Evolutionary conservation across 2,329 filamentous ascomycete genomes (phyloP).

Genomic region (Stromatinia cepivora): DNA sequence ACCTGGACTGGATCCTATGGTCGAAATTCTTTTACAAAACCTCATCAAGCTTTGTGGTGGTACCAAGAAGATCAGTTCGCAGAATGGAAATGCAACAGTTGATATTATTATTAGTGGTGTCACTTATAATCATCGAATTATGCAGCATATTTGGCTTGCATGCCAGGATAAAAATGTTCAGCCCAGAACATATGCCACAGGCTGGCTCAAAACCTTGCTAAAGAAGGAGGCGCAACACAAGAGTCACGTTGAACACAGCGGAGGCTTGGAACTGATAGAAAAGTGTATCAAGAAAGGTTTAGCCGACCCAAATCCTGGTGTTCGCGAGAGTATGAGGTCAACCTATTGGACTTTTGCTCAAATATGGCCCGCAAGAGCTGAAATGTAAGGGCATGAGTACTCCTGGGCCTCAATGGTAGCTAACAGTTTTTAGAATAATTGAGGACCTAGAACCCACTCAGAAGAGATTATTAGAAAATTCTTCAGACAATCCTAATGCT

Average conservation of each 20-base stretch:
- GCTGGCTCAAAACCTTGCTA: slow-evolving; percentile 82
- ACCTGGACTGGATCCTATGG: slow-evolving; percentile 79
- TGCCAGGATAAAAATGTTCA: slow-evolving; percentile 93
- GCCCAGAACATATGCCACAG: slow-evolving; percentile 73
- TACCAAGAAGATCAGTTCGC: slow-evolving; percentile 89
- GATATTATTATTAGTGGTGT: slow-evolving; percentile 76
- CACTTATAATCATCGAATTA: slow-evolving; percentile 75
- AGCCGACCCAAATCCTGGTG: slow-evolving; percentile 84
- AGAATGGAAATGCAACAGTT: slow-evolving; percentile 79
- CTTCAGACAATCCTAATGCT: slow-evolving; percentile 76
- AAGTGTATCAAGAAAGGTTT: slow-evolving; percentile 88
- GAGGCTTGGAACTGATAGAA: slow-evolving; percentile 79
- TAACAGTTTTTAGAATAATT: slow-evolving; percentile 63
- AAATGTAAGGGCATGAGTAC: slow-evolving; percentile 55
- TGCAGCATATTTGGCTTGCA: slow-evolving; percentile 82
- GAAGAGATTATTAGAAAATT: slow-evolving; percentile 77
- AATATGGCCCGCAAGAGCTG: slow-evolving; percentile 76
- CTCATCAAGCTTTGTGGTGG: slow-evolving; percentile 86
- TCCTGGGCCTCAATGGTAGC: background rate
- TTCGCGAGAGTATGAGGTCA: slow-evolving; percentile 80
- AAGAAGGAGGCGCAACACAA: slow-evolving; percentile 78
- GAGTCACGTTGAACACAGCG: slow-evolving; percentile 77
- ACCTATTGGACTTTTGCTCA: slow-evolving; percentile 83
- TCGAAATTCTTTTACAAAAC: slow-evolving; percentile 84
- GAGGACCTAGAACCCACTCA: slow-evolving; percentile 74